Evolutionary conservation across 192 early-diverging fungal genomes (phyloP).

Genomic region (Umbelopsis vinacea): DNA sequence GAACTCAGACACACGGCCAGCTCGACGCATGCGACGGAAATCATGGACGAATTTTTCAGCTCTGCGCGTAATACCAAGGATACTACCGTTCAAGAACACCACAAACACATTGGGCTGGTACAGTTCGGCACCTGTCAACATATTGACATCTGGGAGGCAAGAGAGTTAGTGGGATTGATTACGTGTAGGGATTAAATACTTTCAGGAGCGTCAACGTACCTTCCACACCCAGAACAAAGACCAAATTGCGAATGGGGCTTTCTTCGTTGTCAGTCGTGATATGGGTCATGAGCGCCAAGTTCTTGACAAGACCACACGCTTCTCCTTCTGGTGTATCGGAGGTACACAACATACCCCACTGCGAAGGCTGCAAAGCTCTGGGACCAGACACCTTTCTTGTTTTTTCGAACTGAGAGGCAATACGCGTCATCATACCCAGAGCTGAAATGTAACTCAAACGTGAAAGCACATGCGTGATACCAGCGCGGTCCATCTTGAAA

Average conservation of each 20-base stretch:
- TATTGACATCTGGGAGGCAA: too few species aligned
- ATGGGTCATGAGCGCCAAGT: slow-evolving; percentile 97
- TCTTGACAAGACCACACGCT: slow-evolving; percentile 96
- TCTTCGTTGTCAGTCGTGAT: slow-evolving; percentile 96
- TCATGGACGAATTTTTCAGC: slow-evolving; percentile 84
- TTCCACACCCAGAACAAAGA: slow-evolving; percentile 89
- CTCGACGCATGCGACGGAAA: slow-evolving; percentile 85
- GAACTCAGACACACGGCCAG: slow-evolving; percentile 87
- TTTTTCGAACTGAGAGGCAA: slow-evolving; percentile 97
- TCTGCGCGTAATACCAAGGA: slow-evolving; percentile 86
- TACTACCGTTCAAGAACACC: slow-evolving; percentile 93
- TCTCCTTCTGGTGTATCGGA: slow-evolving; percentile 99
- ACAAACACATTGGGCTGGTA: slow-evolving; percentile 80
- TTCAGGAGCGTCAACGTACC: too few species aligned
- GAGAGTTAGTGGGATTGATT: too few species aligned
- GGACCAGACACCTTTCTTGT: slow-evolving; percentile 97
- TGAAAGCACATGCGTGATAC: slow-evolving; percentile 94
- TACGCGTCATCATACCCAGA: slow-evolving; percentile 97
- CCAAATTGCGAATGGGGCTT: slow-evolving; percentile 72
- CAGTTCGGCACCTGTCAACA: slow-evolving; percentile 87
- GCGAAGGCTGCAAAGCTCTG: slow-evolving; percentile 94
- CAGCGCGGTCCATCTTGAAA: slow-evolving; percentile 99
- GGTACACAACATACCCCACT: slow-evolving; percentile 97
- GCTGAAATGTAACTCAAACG: slow-evolving; percentile 94
- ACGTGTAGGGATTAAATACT: too few species aligned